A percentile compares a stretch with the other conserved stretches of the same genome.
Conservation (phyloP, 108 stramenopile species). For the Conticribra weissflogii region DNA sequence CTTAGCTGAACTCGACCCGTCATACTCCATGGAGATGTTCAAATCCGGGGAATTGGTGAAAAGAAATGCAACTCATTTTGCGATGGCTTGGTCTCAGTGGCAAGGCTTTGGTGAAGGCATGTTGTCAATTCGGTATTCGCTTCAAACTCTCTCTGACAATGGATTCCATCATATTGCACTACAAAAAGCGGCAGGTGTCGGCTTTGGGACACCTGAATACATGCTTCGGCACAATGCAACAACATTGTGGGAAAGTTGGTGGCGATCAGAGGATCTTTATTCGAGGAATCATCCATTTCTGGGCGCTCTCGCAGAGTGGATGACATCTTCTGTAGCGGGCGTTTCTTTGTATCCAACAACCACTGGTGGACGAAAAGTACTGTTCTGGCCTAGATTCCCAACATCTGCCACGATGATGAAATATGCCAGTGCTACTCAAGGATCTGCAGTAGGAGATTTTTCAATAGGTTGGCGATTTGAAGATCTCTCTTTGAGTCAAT, state of each 20-base stretch:
- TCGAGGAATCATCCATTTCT: slow-evolving; percentile 59
- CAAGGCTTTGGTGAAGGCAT: slow-evolving; percentile 43
- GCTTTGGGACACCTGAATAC: slow-evolving; percentile 44
- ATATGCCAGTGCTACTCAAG: slow-evolving; percentile 36
- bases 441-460: slow-evolving; percentile 26
- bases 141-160: slow-evolving; percentile 38
- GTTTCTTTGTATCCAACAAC: slow-evolving; percentile 38
- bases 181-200: slow-evolving; percentile 30
- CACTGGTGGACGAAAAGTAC: slow-evolving; percentile 28
- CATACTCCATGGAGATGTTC: slow-evolving; percentile 15
- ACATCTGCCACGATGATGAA: slow-evolving; percentile 27
- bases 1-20: slow-evolving; percentile 20
- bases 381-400: slow-evolving; percentile 43
- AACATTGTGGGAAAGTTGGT: slow-evolving; percentile 61
- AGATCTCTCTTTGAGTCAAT: slow-evolving; percentile 19
- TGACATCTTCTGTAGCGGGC: slow-evolving; percentile 43
- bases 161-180: slow-evolving; percentile 40
- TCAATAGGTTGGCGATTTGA: slow-evolving; percentile 50
- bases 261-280: slow-evolving; percentile 45
- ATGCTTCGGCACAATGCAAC: slow-evolving; percentile 60
- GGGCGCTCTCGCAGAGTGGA: slow-evolving; percentile 53
- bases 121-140: slow-evolving; percentile 33
- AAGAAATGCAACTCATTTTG: background rate
- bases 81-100: slow-evolving; percentile 37
- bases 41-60: slow-evolving; percentile 26